These are phyloP conservation scores for Pseudogymnoascus sp. DNA, from an alignment of 2,329 filamentous ascomycete species.

Conservation along the genomic window DNA sequence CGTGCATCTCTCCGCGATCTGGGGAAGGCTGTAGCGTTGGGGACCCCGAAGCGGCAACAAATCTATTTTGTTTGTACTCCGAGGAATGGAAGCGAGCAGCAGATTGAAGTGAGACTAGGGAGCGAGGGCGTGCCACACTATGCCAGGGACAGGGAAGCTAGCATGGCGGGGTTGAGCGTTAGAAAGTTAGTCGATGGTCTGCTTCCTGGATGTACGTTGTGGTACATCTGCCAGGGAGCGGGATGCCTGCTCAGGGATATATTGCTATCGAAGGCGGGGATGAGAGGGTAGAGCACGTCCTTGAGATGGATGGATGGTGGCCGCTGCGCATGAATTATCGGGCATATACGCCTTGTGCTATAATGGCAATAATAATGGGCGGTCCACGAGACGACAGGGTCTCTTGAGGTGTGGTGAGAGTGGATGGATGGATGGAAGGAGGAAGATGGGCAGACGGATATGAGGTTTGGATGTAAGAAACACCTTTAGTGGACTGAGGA, in stretches of 20 bases:
- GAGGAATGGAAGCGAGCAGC: conserved; percentile 1
- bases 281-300: neutral
- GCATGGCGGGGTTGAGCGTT: conserved; percentile 5
- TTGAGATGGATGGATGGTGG: neutral
- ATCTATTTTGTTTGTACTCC: conserved; percentile 7
- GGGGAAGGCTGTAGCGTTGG: neutral
- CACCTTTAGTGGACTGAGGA: neutral
- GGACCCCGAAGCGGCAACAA: conserved; percentile 1
- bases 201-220: neutral
- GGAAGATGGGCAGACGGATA: neutral
- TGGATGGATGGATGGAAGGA: conserved; percentile 1
- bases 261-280: conserved; percentile 1
- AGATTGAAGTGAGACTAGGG: conserved; percentile 7
- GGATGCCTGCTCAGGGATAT: neutral
- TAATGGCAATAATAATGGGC: neutral
- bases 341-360: neutral
- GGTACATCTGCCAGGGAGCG: neutral
- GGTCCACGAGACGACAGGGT: conserved; percentile 7
- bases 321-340: neutral
- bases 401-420: neutral
- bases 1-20: conserved; percentile 1
- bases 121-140: neutral
- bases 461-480: conserved; percentile 1
- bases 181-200: conserved; percentile 2
- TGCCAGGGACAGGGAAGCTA: conserved; percentile 3